Evolutionary conservation across 1,284 basidiomycete genomes (phyloP), one percentile per base, ranked within the genome.

Genomic region (Agroathelia rolfsii): DNA sequence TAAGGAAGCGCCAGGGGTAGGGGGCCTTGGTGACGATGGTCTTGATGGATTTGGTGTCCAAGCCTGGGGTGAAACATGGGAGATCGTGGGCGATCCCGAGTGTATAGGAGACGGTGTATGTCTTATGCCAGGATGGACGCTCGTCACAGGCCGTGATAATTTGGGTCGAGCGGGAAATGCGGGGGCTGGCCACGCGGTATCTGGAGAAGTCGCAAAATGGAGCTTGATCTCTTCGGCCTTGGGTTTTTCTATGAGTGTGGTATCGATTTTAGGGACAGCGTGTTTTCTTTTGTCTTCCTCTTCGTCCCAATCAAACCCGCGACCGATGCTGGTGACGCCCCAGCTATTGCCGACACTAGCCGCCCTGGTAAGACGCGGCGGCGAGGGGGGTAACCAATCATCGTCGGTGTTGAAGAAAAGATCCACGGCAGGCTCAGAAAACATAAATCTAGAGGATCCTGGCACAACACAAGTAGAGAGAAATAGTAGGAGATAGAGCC

Each of bases 241-340:
- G n/a, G n/a, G n/a, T n/a, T n/a, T n/a, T 24, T 37, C 40, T 14
- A 37, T 21, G 45, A 29, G 11, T 17, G 10, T 10, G 11, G 35
- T 24, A 12, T 30, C 13, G 26, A 29, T 8, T 24, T 46, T 23
- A 7, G 33, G 28, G n/a, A 24, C 31, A 14, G 28, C 24, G 34
- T 26, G 40, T 5, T 39, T 42, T 17, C 21, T 36, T 25, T 59
- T 58, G 20, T 60, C 51, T 27, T 58, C 46, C 18, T 50, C 57
- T 40, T 62, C 56, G 26, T 63, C 64, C 79, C 82, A 86, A 53
- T 81, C 64, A 50, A 83, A 84, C n/a, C 83, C 83, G 32, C 80
- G 69, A 13, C 83, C 83, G 28, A 86, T 75, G 21, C 73, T 81
- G 6, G 82, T 85, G 42, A 87, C 81, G 4, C 77, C 77, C 76